Evolutionary conservation across 768 basidiomycete genomes (phyloP).

Genomic region (Naganishia kalamii): DNA sequence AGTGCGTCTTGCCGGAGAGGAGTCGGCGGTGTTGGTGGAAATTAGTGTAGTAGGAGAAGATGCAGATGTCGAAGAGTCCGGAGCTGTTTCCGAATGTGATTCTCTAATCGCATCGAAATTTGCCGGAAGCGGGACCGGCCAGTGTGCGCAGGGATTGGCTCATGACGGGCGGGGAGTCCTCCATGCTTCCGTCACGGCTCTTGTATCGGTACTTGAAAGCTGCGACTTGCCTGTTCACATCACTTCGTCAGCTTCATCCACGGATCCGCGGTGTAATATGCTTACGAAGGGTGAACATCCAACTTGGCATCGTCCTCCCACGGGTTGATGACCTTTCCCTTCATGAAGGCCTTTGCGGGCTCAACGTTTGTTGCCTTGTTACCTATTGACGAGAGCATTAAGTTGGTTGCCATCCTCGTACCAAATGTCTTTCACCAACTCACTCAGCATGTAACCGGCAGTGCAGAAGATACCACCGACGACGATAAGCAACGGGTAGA

Average conservation of each 20-base stretch:
- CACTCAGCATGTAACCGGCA: conserved; percentile 45
- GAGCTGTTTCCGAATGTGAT: neutral
- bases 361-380: conserved; percentile 37
- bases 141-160: conserved; percentile 24
- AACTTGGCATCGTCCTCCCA: conserved; percentile 39
- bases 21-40: neutral
- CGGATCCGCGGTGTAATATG: neutral
- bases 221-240: conserved; percentile 31
- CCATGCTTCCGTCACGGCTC: conserved; percentile 38
- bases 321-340: conserved; percentile 35
- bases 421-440: conserved; percentile 19
- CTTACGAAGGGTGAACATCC: conserved; percentile 38
- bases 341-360: conserved; percentile 30
- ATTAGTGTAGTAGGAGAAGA: neutral
- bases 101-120: conserved; percentile 13
- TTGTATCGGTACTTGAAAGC: conserved; percentile 45
- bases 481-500: conserved; percentile 42
- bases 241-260: neutral
- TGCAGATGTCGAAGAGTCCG: neutral
- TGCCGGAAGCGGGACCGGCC: neutral
- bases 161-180: conserved; percentile 39
- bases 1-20: neutral
- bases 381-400: conserved; percentile 23
- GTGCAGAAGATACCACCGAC: conserved; percentile 36
- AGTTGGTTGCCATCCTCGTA: neutral